A percentile compares a stretch with the other conserved stretches of the same genome.
These are phyloP conservation scores for Entoloma clypeatum DNA, from an alignment of 1,284 basidiomycete species.

Conservation along the genomic window DNA sequence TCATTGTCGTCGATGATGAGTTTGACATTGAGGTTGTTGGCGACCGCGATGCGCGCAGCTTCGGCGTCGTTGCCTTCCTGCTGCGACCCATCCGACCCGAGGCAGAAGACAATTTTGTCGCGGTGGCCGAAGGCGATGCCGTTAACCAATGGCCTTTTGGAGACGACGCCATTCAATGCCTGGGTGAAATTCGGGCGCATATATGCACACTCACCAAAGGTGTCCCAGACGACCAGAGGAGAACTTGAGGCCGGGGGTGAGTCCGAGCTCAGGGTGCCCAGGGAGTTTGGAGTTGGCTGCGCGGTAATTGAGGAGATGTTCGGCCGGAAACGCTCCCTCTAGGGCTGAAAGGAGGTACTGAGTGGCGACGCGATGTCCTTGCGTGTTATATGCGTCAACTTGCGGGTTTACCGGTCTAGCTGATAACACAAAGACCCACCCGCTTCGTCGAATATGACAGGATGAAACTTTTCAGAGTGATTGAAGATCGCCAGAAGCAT, in stretches of 20 bases:
- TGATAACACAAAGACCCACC: slow-evolving; percentile 40
- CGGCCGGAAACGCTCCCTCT: slow-evolving; percentile 64
- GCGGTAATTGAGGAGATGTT: slow-evolving; percentile 79
- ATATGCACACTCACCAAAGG: slow-evolving; percentile 52
- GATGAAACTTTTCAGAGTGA: slow-evolving; percentile 56
- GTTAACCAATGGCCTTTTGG: slow-evolving; percentile 63
- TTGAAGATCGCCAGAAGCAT: slow-evolving; percentile 71
- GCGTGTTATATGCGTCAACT: slow-evolving; percentile 6
- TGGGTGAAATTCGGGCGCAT: background rate
- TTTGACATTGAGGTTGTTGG: slow-evolving; percentile 77
- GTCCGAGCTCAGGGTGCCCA: slow-evolving; percentile 80
- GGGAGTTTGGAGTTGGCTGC: slow-evolving; percentile 81
- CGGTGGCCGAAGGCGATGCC: slow-evolving; percentile 77
- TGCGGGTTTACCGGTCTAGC: slow-evolving; percentile 6
- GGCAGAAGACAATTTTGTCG: slow-evolving; percentile 72
- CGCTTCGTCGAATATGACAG: slow-evolving; percentile 74
- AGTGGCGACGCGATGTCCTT: slow-evolving; percentile 85
- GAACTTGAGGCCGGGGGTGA: slow-evolving; percentile 85
- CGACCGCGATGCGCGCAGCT: slow-evolving; percentile 80
- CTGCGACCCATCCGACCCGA: slow-evolving; percentile 85
- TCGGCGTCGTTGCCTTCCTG: slow-evolving; percentile 89
- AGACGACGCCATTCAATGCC: slow-evolving; percentile 3
- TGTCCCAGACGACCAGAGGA: slow-evolving; percentile 83
- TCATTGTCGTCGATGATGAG: slow-evolving; percentile 85
- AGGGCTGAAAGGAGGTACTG: slow-evolving; percentile 79